phyloP scores from a whole-genome alignment of 805 yeast genomes.

The Clavispora carvajalis region DNA sequence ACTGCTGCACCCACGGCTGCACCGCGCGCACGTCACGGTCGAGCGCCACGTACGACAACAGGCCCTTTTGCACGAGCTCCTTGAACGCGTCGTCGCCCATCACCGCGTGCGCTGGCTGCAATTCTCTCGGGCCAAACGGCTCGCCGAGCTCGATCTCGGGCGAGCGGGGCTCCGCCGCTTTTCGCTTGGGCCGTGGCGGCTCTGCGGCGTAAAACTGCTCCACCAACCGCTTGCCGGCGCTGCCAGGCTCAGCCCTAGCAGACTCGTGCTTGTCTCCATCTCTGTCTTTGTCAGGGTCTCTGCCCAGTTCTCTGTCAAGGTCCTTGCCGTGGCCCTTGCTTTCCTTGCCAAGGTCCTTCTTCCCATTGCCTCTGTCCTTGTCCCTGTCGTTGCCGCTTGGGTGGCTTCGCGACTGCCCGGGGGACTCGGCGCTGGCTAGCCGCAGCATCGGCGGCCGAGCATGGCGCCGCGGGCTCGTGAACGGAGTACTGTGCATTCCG shows the following conservation, averaged over 20 bases:
- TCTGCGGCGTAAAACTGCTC: conserved; percentile 37
- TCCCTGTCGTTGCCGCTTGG: not conserved
- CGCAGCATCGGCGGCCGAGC: conserved; percentile 1
- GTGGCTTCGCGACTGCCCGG: not conserved
- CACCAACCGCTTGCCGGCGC: conserved; percentile 27
- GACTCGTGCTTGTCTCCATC: conserved; percentile 1
- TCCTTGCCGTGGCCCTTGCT: too few relatives aligned
- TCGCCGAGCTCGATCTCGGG: too few relatives aligned
- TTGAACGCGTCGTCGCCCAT: conserved; percentile 2
- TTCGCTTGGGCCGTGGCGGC: not conserved
- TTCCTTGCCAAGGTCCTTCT: too few relatives aligned
- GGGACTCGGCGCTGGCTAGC: conserved; percentile 1
- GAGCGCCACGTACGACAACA: not conserved
- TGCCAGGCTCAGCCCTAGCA: not conserved
- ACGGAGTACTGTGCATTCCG: conserved; percentile 2
- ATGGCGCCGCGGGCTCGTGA: conserved; percentile 1
- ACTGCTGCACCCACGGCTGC: not conserved
- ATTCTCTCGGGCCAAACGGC: not conserved
- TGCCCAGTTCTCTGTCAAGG: too few relatives aligned
- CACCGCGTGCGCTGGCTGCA: not conserved
- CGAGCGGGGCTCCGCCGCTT: too few relatives aligned
- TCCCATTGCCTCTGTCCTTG: not conserved
- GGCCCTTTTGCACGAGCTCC: not conserved
- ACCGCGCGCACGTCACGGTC: not conserved
- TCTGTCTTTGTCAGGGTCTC: not conserved